Evolutionary conservation across 2,329 filamentous ascomycete species (phyloP).

Genomic region (Colletotrichum truncatum): DNA sequence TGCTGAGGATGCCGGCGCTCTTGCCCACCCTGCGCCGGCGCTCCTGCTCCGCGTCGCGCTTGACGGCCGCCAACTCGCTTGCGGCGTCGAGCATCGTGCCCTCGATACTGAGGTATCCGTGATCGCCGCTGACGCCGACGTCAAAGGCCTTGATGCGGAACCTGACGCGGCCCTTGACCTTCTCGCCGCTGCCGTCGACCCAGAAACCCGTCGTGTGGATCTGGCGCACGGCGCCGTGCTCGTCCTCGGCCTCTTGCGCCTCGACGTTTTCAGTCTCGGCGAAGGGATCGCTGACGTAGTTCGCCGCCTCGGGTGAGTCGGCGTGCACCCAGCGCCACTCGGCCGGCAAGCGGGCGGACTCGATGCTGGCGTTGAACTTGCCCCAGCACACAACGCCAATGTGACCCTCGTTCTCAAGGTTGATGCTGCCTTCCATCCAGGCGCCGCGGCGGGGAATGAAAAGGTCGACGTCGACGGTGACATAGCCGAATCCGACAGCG

Average conservation of each 20-base stretch:
- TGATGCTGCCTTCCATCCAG: slow-evolving; percentile 82
- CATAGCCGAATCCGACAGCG: slow-evolving; percentile 85
- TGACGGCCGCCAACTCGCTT: slow-evolving; percentile 67
- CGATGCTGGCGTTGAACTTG: slow-evolving; percentile 90
- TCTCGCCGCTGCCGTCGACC: slow-evolving; percentile 75
- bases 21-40: slow-evolving; percentile 41
- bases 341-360: slow-evolving; percentile 76
- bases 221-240: slow-evolving; percentile 61
- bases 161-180: slow-evolving; percentile 74
- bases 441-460: slow-evolving; percentile 80
- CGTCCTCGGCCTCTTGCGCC: slow-evolving; percentile 52
- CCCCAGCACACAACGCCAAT: slow-evolving; percentile 90
- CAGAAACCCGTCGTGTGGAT: slow-evolving; percentile 75
- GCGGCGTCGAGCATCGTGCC: slow-evolving; percentile 82
- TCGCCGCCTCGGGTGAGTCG: slow-evolving; percentile 47
- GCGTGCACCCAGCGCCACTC: slow-evolving; percentile 84
- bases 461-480: slow-evolving; percentile 86
- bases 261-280: slow-evolving; percentile 43
- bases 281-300: slow-evolving; percentile 44
- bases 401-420: slow-evolving; percentile 88
- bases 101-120: slow-evolving; percentile 85
- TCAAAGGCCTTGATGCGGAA: slow-evolving; percentile 90
- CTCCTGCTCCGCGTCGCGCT: slow-evolving; percentile 59
- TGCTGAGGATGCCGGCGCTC: slow-evolving; percentile 29
- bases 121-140: slow-evolving; percentile 76